phyloP scores from a whole-genome alignment of 139 green algal genomes.

The Closterium sp. region DNA sequence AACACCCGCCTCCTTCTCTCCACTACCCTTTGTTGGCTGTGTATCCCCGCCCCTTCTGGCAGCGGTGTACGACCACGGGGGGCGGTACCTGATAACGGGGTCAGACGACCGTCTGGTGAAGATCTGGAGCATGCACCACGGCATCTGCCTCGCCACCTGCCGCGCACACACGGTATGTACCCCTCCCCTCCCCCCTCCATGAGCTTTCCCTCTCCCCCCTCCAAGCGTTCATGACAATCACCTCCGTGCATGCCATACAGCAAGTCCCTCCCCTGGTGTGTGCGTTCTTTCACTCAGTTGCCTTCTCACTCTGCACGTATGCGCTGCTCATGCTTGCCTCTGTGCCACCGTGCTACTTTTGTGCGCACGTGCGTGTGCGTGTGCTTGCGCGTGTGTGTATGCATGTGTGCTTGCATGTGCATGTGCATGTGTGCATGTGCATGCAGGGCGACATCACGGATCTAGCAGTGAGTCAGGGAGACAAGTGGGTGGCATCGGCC shows the following conservation, averaged over 20 bases:
- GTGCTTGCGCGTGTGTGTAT: background rate
- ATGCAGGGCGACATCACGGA: conserved; percentile 58
- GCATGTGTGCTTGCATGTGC: background rate
- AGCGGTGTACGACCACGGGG: conserved; percentile 46
- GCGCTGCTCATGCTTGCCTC: background rate
- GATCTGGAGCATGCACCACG: conserved; percentile 52
- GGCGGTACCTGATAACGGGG: conserved; percentile 42
- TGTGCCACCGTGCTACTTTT: too few relatives aligned
- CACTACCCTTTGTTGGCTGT: too few relatives aligned
- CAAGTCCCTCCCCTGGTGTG: too few relatives aligned
- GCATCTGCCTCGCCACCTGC: conserved; percentile 45
- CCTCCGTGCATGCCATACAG: background rate
- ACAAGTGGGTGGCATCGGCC: conserved; percentile 38
- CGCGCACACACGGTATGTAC: conserved; percentile 39
- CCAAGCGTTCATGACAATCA: too few relatives aligned
- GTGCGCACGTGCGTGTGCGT: too few relatives aligned
- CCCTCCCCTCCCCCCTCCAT: too few relatives aligned
- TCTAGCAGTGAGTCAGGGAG: conserved; percentile 44
- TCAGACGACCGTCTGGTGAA: conserved; percentile 56
- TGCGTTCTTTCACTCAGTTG: too few relatives aligned
- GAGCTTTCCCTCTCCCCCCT: too few relatives aligned
- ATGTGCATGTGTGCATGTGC: background rate
- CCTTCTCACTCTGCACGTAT: too few relatives aligned
- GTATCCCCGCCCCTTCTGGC: background rate
- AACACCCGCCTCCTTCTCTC: too few relatives aligned